Base-by-base conservation (phyloP, 2,329 filamentous ascomycete species). In the Stagonosporopsis chrysanthemi region DNA sequence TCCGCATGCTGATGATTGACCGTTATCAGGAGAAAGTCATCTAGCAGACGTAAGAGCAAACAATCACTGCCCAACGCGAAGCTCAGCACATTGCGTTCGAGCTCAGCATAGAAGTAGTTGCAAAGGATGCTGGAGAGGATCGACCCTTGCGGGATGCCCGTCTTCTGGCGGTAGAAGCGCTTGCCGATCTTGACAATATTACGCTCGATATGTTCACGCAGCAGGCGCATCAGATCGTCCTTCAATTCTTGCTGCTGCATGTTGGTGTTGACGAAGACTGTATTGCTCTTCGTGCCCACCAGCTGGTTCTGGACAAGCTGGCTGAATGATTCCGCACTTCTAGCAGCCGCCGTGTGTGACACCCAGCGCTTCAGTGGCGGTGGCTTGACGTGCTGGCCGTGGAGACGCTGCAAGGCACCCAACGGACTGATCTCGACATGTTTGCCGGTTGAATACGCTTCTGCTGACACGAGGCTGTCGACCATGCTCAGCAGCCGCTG, bases 21-120 rank as follows among this genome's bases (percentile, higher is more conserved):
- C 0, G 90, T 97, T 68, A 99, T 88, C 42, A 99, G 85, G 4
- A 98, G 81, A 66, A 98, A 99, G 69, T 99, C 95, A 66, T 99
- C 95, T 39, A 96, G 91, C 9, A 97, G 83, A 15, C 95, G 85
- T 49, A 98, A 76, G 7, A 99, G 80, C 2, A 97, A 76, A 45
- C 85, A 88, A 31, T 88, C 72, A 17, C 56, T 80, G n/a, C 75
- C 70, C 15, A 81, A 66, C 2, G 95, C 77, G 70, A 97, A 98
- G 0, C 70, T 72, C 2, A 98, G 80, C 14, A 88, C 80, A 24
- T 87, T 82, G 6, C 78, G 77, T 75, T 99, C 95, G 1, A 98
- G 84, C 61, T 95, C 88, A 6, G 91, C 93, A 72, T 99, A 99
- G 75, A 98, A 97, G 77, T 96, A 94, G 77, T 92, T 98, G 81